phyloP scores from a whole-genome alignment of 352 stramenopile species.

The Peronospora farinosa region DNA sequence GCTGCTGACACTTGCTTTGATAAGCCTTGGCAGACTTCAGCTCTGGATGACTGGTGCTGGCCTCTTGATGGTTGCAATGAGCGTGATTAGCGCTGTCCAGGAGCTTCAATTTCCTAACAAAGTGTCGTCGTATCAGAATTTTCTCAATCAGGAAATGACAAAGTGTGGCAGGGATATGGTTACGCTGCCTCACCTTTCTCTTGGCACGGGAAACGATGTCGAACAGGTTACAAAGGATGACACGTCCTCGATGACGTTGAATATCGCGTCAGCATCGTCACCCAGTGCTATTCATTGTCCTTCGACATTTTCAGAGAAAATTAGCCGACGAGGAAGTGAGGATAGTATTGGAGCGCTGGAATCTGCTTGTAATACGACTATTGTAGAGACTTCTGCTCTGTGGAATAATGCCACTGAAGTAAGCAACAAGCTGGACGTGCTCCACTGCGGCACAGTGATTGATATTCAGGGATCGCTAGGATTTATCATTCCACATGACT shows the following conservation, averaged over 20 bases:
- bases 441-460: conserved; percentile 74
- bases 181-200: conserved; percentile 43
- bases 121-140: conserved; percentile 45
- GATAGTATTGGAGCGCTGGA: conserved; percentile 32
- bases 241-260: conserved; percentile 29
- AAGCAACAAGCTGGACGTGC: conserved; percentile 51
- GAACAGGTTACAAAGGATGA: conserved; percentile 19
- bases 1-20: conserved; percentile 40
- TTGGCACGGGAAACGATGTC: conserved; percentile 19
- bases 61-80: conserved; percentile 56
- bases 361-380: conserved; percentile 19
- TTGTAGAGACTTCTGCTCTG: conserved; percentile 6
- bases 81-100: conserved; percentile 53
- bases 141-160: conserved; percentile 51
- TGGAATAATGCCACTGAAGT: conserved; percentile 27
- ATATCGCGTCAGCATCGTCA: conserved; percentile 33
- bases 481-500: conserved; percentile 71
- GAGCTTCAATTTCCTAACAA: conserved; percentile 45
- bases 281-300: conserved; percentile 1
- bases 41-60: conserved; percentile 63
- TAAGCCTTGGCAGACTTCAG: conserved; percentile 46
- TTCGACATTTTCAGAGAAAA: conserved; percentile 13
- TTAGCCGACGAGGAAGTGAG: conserved; percentile 28
- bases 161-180: conserved; percentile 40
- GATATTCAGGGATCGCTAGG: conserved; percentile 67